phyloP scores from a whole-genome alignment of 805 yeast genomes.

The Maudiozyma saulgeensis region DNA sequence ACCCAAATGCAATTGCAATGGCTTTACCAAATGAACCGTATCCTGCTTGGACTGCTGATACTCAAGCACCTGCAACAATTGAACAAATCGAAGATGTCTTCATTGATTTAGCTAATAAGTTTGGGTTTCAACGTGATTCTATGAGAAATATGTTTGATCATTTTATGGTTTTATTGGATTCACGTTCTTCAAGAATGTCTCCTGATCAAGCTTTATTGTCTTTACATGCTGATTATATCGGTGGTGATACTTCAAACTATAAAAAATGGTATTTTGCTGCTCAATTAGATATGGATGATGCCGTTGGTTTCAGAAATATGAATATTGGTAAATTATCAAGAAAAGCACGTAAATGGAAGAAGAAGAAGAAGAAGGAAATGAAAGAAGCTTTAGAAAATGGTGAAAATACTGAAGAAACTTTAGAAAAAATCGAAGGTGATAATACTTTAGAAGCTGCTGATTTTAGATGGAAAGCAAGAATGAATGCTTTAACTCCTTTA shows the following conservation, averaged over 20 bases:
- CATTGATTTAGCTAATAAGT: conserved; percentile 71
- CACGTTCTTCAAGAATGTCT: conserved; percentile 80
- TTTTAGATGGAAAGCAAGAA: conserved; percentile 73
- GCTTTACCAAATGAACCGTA: conserved; percentile 85
- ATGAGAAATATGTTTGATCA: conserved; percentile 88
- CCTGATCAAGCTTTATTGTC: conserved; percentile 80
- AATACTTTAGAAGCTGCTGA: conserved; percentile 77
- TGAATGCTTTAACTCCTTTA: conserved; percentile 62
- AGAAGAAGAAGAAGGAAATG: conserved; percentile 62
- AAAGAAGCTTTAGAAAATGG: conserved; percentile 46
- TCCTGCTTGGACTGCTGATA: conserved; percentile 99
- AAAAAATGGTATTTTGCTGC: conserved; percentile 86
- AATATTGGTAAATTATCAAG: conserved; percentile 58
- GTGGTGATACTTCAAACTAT: conserved; percentile 79
- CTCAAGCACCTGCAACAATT: conserved; percentile 73
- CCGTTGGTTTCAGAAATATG: conserved; percentile 77
- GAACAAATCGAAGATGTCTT: conserved; percentile 83
- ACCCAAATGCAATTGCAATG: conserved; percentile 53
- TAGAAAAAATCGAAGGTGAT: conserved; percentile 69
- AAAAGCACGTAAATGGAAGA: conserved; percentile 72
- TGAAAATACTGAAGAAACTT: conserved; percentile 49
- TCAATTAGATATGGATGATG: conserved; percentile 77
- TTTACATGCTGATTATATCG: conserved; percentile 79
- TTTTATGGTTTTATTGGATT: conserved; percentile 75
- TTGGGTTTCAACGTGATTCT: conserved; percentile 87